Evolutionary conservation across 352 stramenopile genomes (phyloP).

Genomic region (Globisporangium rhizosaccharum): DNA sequence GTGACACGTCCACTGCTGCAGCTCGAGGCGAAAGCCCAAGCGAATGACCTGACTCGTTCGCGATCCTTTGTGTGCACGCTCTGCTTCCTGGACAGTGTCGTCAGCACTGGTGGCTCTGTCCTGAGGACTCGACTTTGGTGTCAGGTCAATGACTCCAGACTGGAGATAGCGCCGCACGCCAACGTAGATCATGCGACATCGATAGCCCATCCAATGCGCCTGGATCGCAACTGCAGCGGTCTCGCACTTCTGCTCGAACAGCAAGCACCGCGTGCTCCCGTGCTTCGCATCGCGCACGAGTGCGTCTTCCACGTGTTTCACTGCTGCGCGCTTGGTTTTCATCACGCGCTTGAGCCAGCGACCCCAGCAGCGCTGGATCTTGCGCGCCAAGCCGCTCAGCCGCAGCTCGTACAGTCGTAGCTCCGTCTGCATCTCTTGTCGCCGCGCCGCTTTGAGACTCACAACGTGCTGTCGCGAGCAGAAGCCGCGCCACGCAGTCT

Average conservation of each 20-base stretch:
- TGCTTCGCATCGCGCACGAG: constrained; percentile 25
- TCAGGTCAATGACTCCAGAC: not conserved
- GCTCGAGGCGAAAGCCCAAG: constrained; percentile 11
- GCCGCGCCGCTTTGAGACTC: constrained; percentile 1
- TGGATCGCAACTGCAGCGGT: constrained; percentile 6
- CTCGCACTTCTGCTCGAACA: not conserved
- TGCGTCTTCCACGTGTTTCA: constrained; percentile 27
- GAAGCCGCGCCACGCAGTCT: constrained; percentile 12
- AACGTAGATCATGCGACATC: constrained; percentile 9
- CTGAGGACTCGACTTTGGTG: not conserved
- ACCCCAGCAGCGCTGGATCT: constrained; percentile 24
- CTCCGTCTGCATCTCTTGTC: not conserved
- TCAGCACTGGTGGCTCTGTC: not conserved
- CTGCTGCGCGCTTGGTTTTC: constrained; percentile 20
- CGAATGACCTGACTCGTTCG: constrained; percentile 1
- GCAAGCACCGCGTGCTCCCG: constrained; percentile 2
- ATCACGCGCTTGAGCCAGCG: constrained; percentile 21
- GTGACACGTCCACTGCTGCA: constrained; percentile 29
- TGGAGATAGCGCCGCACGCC: not conserved
- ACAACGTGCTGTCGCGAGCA: constrained; percentile 5
- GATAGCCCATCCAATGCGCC: constrained; percentile 7
- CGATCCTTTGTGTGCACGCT: not conserved
- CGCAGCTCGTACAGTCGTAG: constrained; percentile 4
- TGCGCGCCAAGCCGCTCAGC: constrained; percentile 7
- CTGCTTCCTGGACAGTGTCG: not conserved